phyloP scores from a whole-genome alignment of 139 green algal species.

The Zygnema circumcarinatum region DNA sequence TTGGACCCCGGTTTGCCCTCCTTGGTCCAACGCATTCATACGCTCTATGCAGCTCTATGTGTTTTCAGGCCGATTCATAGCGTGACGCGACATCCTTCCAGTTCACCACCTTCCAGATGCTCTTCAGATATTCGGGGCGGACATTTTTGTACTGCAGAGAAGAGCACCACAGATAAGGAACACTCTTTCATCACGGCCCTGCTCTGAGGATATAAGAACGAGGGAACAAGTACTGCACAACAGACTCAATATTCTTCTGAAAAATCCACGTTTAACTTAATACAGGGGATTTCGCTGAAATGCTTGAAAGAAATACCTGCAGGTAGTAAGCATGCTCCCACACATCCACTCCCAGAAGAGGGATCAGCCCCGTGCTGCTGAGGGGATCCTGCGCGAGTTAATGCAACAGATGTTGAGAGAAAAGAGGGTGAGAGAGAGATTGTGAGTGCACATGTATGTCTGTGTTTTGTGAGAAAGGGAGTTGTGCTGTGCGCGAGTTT shows the following conservation, averaged over 20 bases:
- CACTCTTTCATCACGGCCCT: neutral
- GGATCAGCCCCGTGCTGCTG: slow-evolving; percentile 78
- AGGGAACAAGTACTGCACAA: neutral
- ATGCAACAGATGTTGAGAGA: slow-evolving; percentile 1
- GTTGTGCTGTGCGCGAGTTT: neutral
- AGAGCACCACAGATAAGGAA: neutral
- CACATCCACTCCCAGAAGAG: slow-evolving; percentile 92
- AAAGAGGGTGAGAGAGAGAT: neutral
- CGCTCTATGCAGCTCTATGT: too few species aligned
- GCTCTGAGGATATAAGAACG: neutral
- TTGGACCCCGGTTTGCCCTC: too few species aligned
- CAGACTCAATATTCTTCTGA: neutral
- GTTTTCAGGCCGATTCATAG: slow-evolving; percentile 66
- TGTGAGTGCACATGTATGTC: neutral
- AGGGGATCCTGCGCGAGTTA: slow-evolving; percentile 56
- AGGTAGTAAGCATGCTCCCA: slow-evolving; percentile 79
- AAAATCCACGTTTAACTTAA: neutral
- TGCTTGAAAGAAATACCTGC: too few species aligned
- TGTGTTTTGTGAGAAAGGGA: neutral
- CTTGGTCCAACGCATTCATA: too few species aligned
- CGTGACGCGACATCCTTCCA: slow-evolving; percentile 88
- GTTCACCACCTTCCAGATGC: slow-evolving; percentile 96
- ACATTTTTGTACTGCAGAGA: slow-evolving; percentile 91
- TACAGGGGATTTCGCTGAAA: too few species aligned
- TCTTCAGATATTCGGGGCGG: slow-evolving; percentile 93